Evolutionary conservation across 257 asterid genomes (phyloP), one percentile per base, ranked within the genome.

Genomic region (Gentiana dahurica): DNA sequence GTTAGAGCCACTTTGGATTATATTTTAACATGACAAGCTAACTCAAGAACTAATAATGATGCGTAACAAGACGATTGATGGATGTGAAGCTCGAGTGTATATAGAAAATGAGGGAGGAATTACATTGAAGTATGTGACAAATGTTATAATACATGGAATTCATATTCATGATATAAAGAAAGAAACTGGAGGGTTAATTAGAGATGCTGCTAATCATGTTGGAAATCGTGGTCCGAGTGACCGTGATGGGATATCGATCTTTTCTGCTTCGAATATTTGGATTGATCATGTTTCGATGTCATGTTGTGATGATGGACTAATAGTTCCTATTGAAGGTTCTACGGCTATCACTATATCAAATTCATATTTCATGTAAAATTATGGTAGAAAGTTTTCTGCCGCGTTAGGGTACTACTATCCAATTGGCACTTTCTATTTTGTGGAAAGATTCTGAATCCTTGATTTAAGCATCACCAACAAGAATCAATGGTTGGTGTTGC

Each of bases 311-410:
- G 96, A 87, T 47, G 96, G 96, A 3, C 96, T 87, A 58, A 36
- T 84, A 8, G 94, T 83, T 49, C 94, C 77, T 43, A 76, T 87
- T 52, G 73, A 73, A 71, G 96, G 79, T 11, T 87, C 96, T 55
- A 87, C 94, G 0, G 96, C 96, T 11, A 63, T 87, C 53, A 87
- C 96, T 60, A 77, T 87, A 62, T 87, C 96, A 62, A 87, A 84
- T 75, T 83, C 94, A 84, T 85, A 89, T 66, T 89, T 89, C 75
- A 85, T 39, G 44, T 39, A 39, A 7, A 7, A 7, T 3, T 4
- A 1, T 4, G 44, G 44, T 4, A 7, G 1, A 7, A 7, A 1
- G 24, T 24, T 24, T 24, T 24, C 1, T 24, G 24, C 24, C 24
- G 24, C 24, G 24, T 24, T 24, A 24, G 44, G 44, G 44, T 4